phyloP scores from a whole-genome alignment of 306 rosid species.

The Hippophae gyantsensis region DNA sequence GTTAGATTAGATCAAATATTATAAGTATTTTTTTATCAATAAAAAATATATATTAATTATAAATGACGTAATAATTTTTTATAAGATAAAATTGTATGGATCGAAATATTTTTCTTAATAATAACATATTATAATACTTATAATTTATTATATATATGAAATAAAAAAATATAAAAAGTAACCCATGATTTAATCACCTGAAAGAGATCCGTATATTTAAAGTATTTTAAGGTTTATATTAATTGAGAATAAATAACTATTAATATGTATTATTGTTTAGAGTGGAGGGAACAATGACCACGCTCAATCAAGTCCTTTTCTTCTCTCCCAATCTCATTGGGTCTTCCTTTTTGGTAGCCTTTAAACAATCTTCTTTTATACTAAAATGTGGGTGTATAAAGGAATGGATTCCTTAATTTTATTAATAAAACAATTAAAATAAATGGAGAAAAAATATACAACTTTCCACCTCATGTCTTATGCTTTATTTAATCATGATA shows the following conservation, averaged over 20 bases:
- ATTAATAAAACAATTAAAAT: background rate
- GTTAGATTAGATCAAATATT: no score
- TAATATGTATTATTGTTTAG: constrained; percentile 46
- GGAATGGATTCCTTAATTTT: constrained; percentile 13
- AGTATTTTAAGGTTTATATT: constrained; percentile 11
- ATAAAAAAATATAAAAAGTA: constrained; percentile 10
- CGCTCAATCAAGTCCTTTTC: constrained; percentile 23
- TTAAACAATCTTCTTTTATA: constrained; percentile 18
- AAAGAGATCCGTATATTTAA: constrained; percentile 31
- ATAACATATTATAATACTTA: no score
- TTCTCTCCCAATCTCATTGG: constrained; percentile 11
- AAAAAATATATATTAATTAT: no score
- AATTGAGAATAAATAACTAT: constrained; percentile 18
- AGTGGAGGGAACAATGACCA: constrained; percentile 59
- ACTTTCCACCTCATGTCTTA: constrained; percentile 28
- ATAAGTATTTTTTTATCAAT: no score
- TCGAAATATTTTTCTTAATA: no score
- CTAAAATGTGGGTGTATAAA: constrained; percentile 18
- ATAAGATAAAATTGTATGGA: no score
- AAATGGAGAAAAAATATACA: background rate
- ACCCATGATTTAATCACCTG: constrained; percentile 51
- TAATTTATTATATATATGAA: background rate
- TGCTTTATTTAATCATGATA: constrained; percentile 41
- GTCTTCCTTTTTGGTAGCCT: constrained; percentile 40
- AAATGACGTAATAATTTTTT: no score